Percentiles rank a stretch among this genome's conserved stretches.
phyloP scores from a whole-genome alignment of 2,329 filamentous ascomycete species.

The Chrysoporthe puriensis region DNA sequence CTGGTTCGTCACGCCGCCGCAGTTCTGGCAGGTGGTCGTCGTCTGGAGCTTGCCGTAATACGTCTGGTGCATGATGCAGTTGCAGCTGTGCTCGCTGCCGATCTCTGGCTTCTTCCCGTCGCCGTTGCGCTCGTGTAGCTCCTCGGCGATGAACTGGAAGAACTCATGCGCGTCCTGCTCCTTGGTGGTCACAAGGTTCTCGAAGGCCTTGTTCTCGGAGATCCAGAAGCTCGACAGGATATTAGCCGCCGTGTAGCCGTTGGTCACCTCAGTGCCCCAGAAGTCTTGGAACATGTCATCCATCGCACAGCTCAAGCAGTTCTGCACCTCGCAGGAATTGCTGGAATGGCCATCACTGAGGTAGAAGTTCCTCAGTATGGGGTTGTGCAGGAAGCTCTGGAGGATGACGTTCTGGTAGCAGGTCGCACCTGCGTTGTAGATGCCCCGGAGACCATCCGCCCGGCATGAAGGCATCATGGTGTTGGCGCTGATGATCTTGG shows the following conservation, averaged over 20 bases:
- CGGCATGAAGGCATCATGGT: constrained; percentile 80
- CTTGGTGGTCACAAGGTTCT: constrained; percentile 83
- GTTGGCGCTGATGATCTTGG: constrained; percentile 76
- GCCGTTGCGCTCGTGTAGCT: constrained; percentile 82
- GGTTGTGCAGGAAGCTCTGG: constrained; percentile 92
- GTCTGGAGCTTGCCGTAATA: constrained; percentile 92
- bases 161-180: constrained; percentile 98
- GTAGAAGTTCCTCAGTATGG: constrained; percentile 88
- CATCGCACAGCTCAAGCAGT: constrained; percentile 72
- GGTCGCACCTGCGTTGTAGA: constrained; percentile 98
- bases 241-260: constrained; percentile 87
- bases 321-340: constrained; percentile 66
- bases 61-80: constrained; percentile 90
- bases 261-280: constrained; percentile 74
- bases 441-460: constrained; percentile 83
- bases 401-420: constrained; percentile 98
- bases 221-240: constrained; percentile 92
- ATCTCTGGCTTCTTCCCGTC: constrained; percentile 66
- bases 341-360: constrained; percentile 86
- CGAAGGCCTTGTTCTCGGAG: constrained; percentile 72
- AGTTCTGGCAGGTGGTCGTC: constrained; percentile 88
- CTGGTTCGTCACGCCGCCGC: constrained; percentile 78
- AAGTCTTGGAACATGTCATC: constrained; percentile 76
- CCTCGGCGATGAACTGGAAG: constrained; percentile 92
- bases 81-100: constrained; percentile 68